Base-by-base conservation (phyloP, 768 basidiomycete genomes). In the Mrakia frigida region DNA sequence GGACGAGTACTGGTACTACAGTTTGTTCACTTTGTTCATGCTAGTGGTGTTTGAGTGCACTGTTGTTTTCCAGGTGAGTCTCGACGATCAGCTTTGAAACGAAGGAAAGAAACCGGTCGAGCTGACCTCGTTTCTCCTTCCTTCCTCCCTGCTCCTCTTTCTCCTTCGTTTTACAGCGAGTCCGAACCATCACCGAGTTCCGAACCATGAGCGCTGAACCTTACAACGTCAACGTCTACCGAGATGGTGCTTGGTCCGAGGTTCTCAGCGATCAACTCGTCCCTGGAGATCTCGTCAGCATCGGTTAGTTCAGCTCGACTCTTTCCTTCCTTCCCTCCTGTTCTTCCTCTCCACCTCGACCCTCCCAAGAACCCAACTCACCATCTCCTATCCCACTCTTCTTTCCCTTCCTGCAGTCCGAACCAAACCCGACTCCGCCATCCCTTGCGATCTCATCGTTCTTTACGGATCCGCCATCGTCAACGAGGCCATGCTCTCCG, bases 1-100 rank as follows among this genome's bases (percentile, higher is more conserved):
- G 80, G 97, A 99, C 81, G 97, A 98, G 82, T 99, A 98, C 83
- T 98, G 94, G 95, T 98, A 97, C 83, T 99, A 98, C 86, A 84
- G 92, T 74, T 83, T 99, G 56, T 99, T 99, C 85, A 98, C 97
- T 2, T 86, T 95, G 35, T 98, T 99, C 88, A 99, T 99, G 97
- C 87, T 99, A 50, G 85, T 99, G 67, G 91, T 97, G 79, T 99
- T 99, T 82, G 97, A 99, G 84, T 98, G 95, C 84, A 98, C 97
- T 1, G 94, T 97, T 33, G 96, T 98, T 41, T 98, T 92, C 89
- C 97, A 98, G 90, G 94, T 92, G 79, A 70, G 90, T 83, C n/a
- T n/a, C n/a, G n/a, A n/a, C 25, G 23, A 46, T 59, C 53, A n/a
- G 31, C n/a, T 14, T n/a, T n/a, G n/a, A 21, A 28, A 52, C 0